Evolutionary conservation across 176 grass and related monocot species (phyloP), one percentile per base, ranked within the genome.

Genomic region (Elaeis guineensis): DNA sequence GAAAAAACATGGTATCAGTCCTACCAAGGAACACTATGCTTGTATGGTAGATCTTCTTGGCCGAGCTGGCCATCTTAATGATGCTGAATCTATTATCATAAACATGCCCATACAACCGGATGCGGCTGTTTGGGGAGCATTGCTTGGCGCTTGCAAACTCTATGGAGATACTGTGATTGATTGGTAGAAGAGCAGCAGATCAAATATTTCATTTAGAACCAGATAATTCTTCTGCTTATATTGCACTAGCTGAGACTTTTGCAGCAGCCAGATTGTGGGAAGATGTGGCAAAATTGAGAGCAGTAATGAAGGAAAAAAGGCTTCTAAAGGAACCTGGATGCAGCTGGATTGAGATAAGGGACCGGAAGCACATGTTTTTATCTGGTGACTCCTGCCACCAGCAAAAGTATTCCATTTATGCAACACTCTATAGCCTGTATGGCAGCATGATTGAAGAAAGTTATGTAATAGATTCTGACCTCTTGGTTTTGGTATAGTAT

Each of bases 41-140:
- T 73, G 70, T 20, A 55, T 73, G 28, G 59, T 73, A 39, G 70
- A 73, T 63, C 70, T 73, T 63, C 70, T 73, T 23, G 59, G 70
- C 28, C 58, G 70, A 63, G 70, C 59, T 23, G 70, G 70, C 32
- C 51, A 63, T 32, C 28, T 73, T 26, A 25, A 21, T 12, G 70
- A 73, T 29, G 70, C 70, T 18, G 70, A 63, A 55, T 61, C 59
- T 48, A 3, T 73, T 55, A 63, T 73, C 15, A 20, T 4, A 63
- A 54, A 44, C 3, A 73, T 73, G 70, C 59, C 51, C 0, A 63
- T 63, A 51, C 20, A 63, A 55, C 70, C 70, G 14, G 70, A 73
- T 63, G 19, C 25, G 25, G 70, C 54, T 29, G 7, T 63, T 3
- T 73, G 70, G 70, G 59, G 51, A 55, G 70, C 70, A 73, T 5